A percentile compares a stretch with the other conserved stretches of the same genome.
phyloP scores from a whole-genome alignment of 768 basidiomycete species.

The Boletus rex-veris region DNA sequence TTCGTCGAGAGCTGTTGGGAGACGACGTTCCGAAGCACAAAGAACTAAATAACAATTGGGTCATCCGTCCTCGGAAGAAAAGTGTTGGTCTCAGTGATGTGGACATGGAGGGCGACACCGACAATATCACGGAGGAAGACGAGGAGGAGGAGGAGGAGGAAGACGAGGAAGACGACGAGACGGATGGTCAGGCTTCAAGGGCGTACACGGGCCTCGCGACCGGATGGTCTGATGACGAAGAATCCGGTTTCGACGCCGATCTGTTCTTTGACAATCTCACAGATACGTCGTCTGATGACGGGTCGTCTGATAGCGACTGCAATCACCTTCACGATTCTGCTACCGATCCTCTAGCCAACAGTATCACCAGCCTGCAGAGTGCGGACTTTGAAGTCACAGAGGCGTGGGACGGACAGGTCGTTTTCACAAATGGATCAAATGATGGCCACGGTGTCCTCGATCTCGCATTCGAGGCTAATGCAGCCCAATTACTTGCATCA shows the following conservation, averaged over 20 bases:
- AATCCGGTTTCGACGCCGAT: conserved; percentile 78
- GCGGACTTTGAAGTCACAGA: conserved; percentile 59
- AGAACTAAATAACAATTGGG: conserved; percentile 53
- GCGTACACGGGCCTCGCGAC: conserved; percentile 64
- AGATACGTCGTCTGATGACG: conserved; percentile 43
- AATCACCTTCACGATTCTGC: conserved; percentile 40
- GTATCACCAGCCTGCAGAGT: conserved; percentile 35
- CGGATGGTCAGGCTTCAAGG: conserved; percentile 39
- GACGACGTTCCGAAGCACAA: conserved; percentile 44
- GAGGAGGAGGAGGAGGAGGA: conserved; percentile 36
- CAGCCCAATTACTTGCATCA: conserved; percentile 48
- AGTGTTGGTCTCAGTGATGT: conserved; percentile 64
- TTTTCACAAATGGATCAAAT: conserved; percentile 62
- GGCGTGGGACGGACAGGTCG: conserved; percentile 72
- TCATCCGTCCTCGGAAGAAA: conserved; percentile 64
- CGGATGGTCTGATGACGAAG: conserved; percentile 77
- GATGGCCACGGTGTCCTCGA: conserved; percentile 54
- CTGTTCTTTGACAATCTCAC: conserved; percentile 79
- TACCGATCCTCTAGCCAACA: conserved; percentile 22
- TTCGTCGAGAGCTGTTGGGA: conserved; percentile 58
- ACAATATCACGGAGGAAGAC: conserved; percentile 52
- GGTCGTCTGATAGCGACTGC: conserved; percentile 41
- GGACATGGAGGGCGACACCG: conserved; percentile 62
- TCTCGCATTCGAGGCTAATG: conserved; percentile 66
- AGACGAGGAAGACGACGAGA: conserved; percentile 45